Percentiles rank a stretch among this genome's conserved stretches.
These are phyloP conservation scores for Phaeosphaeria sp. DNA, from an alignment of 2,329 filamentous ascomycete species.

Conservation along the genomic window DNA sequence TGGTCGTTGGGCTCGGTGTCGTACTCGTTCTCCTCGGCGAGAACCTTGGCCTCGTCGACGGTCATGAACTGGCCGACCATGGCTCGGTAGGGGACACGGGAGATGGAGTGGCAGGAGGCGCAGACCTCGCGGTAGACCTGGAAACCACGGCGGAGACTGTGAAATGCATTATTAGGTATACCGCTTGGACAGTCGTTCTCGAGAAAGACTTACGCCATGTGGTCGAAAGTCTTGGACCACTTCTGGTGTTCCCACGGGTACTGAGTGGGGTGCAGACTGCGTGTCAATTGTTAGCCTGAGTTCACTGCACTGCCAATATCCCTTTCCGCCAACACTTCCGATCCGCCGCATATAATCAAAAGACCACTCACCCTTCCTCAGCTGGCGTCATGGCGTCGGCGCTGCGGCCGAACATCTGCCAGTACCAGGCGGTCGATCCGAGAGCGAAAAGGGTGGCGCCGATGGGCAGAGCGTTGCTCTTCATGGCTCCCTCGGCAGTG, in stretches of 20 bases:
- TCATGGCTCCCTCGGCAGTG: conserved; percentile 70
- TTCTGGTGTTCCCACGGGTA: conserved; percentile 97
- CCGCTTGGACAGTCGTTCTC: neutral
- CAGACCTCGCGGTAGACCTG: conserved; percentile 99
- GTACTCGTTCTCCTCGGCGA: conserved; percentile 99
- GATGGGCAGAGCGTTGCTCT: conserved; percentile 84
- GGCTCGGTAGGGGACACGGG: conserved; percentile 89
- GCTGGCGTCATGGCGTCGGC: conserved; percentile 89
- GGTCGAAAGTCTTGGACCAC: conserved; percentile 95
- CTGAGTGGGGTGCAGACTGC: conserved; percentile 85
- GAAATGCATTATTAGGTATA: conserved; percentile 4
- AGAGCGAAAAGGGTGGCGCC: conserved; percentile 86
- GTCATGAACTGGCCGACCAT: conserved; percentile 93
- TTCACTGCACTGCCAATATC: conserved; percentile 24
- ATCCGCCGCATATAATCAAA: conserved; percentile 8
- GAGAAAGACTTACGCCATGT: conserved; percentile 80
- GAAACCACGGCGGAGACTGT: conserved; percentile 95
- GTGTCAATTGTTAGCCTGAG: conserved; percentile 30
- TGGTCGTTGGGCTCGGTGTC: conserved; percentile 97
- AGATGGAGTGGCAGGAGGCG: conserved; percentile 95
- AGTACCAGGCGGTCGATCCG: conserved; percentile 95
- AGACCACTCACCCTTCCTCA: conserved; percentile 90
- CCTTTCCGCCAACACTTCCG: conserved; percentile 16
- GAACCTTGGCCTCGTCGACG: conserved; percentile 94
- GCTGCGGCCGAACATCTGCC: conserved; percentile 90